phyloP scores from a whole-genome alignment of 257 asterid genomes.

The Nicotiana noctiflora region DNA sequence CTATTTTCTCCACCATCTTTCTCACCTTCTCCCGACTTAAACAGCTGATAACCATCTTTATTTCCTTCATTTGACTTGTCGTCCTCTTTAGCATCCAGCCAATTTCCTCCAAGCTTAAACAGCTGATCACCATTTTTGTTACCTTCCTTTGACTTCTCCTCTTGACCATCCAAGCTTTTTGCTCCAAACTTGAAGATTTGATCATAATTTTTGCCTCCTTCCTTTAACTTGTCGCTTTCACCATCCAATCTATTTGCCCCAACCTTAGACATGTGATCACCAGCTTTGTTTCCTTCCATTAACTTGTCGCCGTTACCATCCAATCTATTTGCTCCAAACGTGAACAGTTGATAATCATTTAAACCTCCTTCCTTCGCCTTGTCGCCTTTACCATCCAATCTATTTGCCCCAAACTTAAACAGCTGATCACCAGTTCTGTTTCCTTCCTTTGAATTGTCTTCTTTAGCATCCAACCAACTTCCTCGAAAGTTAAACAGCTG shows the following conservation, averaged over 20 bases:
- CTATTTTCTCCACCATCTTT: background rate
- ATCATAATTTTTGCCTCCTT: background rate
- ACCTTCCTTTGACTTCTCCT: background rate
- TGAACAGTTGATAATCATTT: background rate
- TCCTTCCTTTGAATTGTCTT: background rate
- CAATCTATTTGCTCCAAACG: background rate
- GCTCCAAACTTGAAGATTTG: background rate
- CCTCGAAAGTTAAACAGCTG: background rate
- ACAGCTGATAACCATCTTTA: background rate
- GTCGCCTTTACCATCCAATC: background rate
- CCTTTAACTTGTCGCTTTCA: background rate
- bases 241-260: background rate
- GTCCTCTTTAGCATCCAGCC: background rate
- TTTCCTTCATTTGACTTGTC: background rate
- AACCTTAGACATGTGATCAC: background rate
- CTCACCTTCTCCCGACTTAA: background rate
- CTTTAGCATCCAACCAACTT: background rate
- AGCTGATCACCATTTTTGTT: background rate
- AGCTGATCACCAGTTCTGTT: background rate
- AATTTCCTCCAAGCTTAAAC: background rate
- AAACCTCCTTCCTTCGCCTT: background rate
- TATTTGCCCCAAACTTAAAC: background rate
- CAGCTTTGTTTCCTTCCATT: background rate
- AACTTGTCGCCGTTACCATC: background rate
- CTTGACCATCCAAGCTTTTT: background rate